Evolutionary conservation across 2,329 filamentous ascomycete genomes (phyloP).

Genomic region (Aspergillus aculeatinus): DNA sequence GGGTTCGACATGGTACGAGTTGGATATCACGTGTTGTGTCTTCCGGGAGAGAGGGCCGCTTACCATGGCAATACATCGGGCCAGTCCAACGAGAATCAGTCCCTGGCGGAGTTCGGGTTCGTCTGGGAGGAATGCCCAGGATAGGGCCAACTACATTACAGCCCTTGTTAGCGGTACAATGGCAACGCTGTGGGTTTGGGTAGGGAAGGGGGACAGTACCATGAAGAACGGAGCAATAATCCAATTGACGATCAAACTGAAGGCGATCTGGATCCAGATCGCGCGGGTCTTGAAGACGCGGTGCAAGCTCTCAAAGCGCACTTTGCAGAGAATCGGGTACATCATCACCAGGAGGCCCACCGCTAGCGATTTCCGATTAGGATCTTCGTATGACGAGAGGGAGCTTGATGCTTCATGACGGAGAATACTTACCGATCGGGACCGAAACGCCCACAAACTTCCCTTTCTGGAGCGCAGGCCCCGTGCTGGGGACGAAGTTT

Average conservation of each 20-base stretch:
- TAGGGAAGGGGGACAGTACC: slow-evolving; percentile 47
- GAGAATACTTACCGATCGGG: slow-evolving; percentile 55
- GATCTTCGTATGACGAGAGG: background rate
- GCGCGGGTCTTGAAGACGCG: slow-evolving; percentile 59
- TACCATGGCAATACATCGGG: slow-evolving; percentile 86
- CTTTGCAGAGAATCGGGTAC: slow-evolving; percentile 89
- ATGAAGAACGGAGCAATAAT: slow-evolving; percentile 78
- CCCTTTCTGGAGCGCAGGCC: slow-evolving; percentile 63
- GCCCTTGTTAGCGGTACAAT: background rate
- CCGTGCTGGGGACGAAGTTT: slow-evolving; percentile 67
- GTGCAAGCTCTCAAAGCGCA: slow-evolving; percentile 74
- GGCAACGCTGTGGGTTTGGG: too few species aligned
- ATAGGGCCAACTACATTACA: slow-evolving; percentile 45
- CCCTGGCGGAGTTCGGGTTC: slow-evolving; percentile 57
- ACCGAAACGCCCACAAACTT: slow-evolving; percentile 69
- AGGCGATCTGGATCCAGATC: slow-evolving; percentile 74
- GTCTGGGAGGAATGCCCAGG: slow-evolving; percentile 56
- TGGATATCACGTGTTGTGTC: too few species aligned
- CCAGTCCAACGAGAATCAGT: slow-evolving; percentile 78
- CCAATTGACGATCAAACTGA: slow-evolving; percentile 79
- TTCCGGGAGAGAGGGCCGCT: too few species aligned
- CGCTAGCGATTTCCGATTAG: slow-evolving; percentile 48
- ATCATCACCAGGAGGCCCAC: slow-evolving; percentile 86
- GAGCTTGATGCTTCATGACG: too few species aligned
- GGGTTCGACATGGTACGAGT: background rate